phyloP scores from a whole-genome alignment of 108 stramenopile genomes.

The Bacterosira constricta region DNA sequence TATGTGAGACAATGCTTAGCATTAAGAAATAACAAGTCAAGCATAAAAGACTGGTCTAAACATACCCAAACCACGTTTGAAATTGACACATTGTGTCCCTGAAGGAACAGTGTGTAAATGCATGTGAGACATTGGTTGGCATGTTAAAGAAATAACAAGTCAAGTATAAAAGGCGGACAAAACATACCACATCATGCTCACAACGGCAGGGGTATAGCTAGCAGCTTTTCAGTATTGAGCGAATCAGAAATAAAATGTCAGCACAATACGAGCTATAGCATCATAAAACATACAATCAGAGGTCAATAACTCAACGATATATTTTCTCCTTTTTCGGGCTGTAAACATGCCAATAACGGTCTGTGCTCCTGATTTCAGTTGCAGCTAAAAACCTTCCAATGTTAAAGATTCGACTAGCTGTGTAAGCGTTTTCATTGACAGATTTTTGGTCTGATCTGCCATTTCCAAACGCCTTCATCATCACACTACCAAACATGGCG shows the following conservation, averaged over 20 bases:
- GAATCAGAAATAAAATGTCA: slow-evolving; percentile 12
- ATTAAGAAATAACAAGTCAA: slow-evolving; percentile 41
- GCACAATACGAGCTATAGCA: neutral
- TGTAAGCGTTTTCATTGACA: slow-evolving; percentile 51
- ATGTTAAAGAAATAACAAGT: no score
- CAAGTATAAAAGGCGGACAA: no score
- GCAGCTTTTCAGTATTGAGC: slow-evolving; percentile 23
- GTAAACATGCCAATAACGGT: slow-evolving; percentile 74
- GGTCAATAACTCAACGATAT: slow-evolving; percentile 40
- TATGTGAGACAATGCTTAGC: slow-evolving; percentile 63
- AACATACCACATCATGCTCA: slow-evolving; percentile 76
- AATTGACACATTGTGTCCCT: slow-evolving; percentile 61
- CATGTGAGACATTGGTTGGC: no score
- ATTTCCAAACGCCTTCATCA: slow-evolving; percentile 57
- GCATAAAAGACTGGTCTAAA: slow-evolving; percentile 1
- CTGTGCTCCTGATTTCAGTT: slow-evolving; percentile 83
- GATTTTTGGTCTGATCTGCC: slow-evolving; percentile 20
- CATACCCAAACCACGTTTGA: slow-evolving; percentile 71
- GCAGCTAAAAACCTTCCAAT: slow-evolving; percentile 75
- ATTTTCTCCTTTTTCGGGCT: slow-evolving; percentile 37
- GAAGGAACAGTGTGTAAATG: no score
- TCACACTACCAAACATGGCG: slow-evolving; percentile 85
- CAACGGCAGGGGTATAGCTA: slow-evolving; percentile 53
- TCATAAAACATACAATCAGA: neutral
- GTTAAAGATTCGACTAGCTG: slow-evolving; percentile 56